Percentiles rank a stretch among this genome's conserved stretches.
phyloP scores from a whole-genome alignment of 1,284 basidiomycete genomes.

The Ustilago tritici region DNA sequence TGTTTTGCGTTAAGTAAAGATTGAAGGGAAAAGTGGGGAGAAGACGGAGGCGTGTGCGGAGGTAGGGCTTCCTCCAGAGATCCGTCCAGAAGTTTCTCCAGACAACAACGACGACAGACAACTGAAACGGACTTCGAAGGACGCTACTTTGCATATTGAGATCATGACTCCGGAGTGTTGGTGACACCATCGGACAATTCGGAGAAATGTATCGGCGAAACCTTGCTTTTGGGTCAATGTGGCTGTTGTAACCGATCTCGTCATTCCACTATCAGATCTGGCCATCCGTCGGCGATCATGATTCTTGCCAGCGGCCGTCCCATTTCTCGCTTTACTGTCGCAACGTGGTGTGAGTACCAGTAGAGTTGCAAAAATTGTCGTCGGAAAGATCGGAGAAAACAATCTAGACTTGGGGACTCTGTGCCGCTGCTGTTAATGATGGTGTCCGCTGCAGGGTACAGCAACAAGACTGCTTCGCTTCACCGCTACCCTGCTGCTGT shows the following conservation, averaged over 20 bases:
- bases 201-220: constrained; percentile 25
- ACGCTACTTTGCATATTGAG: constrained; percentile 1
- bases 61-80: not conserved
- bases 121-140: not conserved
- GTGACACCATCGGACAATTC: constrained; percentile 25
- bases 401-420: not conserved
- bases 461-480: no score
- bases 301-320: not conserved
- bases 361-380: no score
- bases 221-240: not conserved
- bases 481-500: not conserved
- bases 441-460: no score
- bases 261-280: not conserved
- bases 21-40: not conserved
- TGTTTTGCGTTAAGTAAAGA: not conserved
- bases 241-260: not conserved
- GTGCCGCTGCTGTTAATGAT: not conserved
- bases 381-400: constrained; percentile 5
- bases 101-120: not conserved
- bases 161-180: constrained; percentile 9
- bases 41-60: not conserved
- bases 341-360: no score
- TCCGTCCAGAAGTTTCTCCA: constrained; percentile 4
- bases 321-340: not conserved
- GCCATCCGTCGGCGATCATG: not conserved